Conservation (phyloP, 768 basidiomycete species). For the Daedaleopsis nitida region DNA sequence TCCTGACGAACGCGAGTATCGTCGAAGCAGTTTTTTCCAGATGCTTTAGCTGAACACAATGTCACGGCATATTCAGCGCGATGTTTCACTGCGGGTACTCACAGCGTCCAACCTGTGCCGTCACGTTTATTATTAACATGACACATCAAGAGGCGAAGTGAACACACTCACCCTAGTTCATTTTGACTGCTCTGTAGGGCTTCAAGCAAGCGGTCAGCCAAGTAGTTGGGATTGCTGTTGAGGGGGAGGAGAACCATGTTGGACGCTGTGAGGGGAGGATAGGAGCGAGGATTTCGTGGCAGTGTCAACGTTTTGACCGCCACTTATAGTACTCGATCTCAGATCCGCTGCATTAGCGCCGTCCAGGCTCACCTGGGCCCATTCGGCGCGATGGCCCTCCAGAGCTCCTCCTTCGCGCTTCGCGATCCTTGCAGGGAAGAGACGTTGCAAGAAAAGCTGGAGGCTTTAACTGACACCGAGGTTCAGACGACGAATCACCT, state of each 20-base stretch:
- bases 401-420: neutral
- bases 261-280: neutral
- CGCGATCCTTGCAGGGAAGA: neutral
- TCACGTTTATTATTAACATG: neutral
- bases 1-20: constrained; percentile 1
- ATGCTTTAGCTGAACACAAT: neutral
- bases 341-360: neutral
- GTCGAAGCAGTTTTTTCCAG: neutral
- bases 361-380: neutral
- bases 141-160: neutral
- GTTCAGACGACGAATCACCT: neutral
- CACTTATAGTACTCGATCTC: neutral
- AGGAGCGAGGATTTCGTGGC: neutral
- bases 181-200: neutral
- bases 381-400: neutral
- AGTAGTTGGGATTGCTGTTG: neutral
- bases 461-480: neutral
- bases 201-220: neutral
- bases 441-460: neutral
- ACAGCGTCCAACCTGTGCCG: neutral
- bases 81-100: neutral
- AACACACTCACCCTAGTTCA: neutral
- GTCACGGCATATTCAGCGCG: neutral
- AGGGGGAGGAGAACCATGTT: neutral
- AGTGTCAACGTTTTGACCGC: neutral